phyloP scores from a whole-genome alignment of 2,329 filamentous ascomycete genomes.

The Emmonsia crescens region DNA sequence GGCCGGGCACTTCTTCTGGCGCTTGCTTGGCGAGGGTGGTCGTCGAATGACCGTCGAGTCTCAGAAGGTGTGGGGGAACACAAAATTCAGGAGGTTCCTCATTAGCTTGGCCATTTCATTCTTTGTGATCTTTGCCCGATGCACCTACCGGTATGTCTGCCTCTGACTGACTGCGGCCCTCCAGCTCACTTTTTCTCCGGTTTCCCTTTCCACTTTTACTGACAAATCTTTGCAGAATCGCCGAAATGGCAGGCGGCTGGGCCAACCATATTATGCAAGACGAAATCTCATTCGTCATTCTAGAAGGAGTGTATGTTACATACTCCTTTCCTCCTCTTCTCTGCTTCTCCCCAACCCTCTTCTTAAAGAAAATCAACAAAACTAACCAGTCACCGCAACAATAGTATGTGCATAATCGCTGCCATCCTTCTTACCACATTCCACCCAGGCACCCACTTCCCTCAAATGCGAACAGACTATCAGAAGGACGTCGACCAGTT shows the following conservation, averaged over 20 bases:
- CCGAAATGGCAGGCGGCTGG: slow-evolving; percentile 41
- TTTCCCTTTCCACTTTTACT: neutral
- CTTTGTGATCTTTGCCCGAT: slow-evolving; percentile 37
- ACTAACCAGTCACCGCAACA: neutral
- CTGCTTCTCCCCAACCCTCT: neutral
- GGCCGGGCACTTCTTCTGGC: slow-evolving; percentile 39
- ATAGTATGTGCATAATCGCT: slow-evolving; percentile 38
- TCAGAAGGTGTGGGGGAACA: slow-evolving; percentile 6
- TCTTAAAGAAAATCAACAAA: neutral
- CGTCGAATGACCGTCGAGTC: slow-evolving; percentile 8
- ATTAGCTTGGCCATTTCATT: slow-evolving; percentile 31
- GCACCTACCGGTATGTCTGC: slow-evolving; percentile 34
- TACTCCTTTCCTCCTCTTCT: neutral
- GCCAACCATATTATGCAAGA: slow-evolving; percentile 38
- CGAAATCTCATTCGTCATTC: slow-evolving; percentile 40
- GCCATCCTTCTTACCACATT: slow-evolving; percentile 42
- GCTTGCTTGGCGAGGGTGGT: slow-evolving; percentile 4
- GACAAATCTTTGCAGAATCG: slow-evolving; percentile 22
- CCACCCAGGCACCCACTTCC: slow-evolving; percentile 47
- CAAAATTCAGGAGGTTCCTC: slow-evolving; percentile 30
- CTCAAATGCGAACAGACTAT: slow-evolving; percentile 21
- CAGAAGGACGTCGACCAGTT: neutral
- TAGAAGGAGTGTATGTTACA: slow-evolving; percentile 40
- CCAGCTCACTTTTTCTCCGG: neutral
- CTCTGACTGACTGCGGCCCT: neutral